phyloP scores from a whole-genome alignment of 2,329 filamentous ascomycete genomes.

The Thielaviopsis cerberus region DNA sequence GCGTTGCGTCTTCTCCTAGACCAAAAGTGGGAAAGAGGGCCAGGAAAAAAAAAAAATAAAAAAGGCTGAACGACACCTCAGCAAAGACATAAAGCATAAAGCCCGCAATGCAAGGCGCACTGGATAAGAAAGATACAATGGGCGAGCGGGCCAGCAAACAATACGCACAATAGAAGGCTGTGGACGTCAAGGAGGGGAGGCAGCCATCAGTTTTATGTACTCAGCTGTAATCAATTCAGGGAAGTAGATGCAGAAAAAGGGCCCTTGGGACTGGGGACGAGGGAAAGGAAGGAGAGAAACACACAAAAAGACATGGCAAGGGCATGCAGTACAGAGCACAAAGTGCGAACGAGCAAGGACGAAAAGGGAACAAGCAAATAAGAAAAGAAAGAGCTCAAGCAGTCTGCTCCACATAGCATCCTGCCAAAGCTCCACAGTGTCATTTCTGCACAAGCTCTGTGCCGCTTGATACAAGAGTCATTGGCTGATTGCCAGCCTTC shows the following conservation, averaged over 20 bases:
- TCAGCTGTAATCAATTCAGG: too few relatives aligned
- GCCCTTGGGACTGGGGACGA: neutral
- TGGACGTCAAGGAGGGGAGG: neutral
- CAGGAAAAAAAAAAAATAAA: neutral
- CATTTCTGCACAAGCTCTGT: neutral
- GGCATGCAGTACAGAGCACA: too few relatives aligned
- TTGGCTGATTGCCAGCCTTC: neutral
- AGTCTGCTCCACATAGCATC: neutral
- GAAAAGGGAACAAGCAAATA: neutral
- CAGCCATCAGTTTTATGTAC: neutral
- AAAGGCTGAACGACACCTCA: neutral
- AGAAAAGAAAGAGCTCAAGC: neutral
- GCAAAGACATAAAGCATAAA: neutral
- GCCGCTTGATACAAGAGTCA: neutral
- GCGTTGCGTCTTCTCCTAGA: too few relatives aligned
- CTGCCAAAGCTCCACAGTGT: neutral
- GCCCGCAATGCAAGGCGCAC: neutral
- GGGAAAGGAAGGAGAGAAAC: neutral
- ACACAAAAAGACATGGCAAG: neutral
- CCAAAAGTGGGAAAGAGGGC: too few relatives aligned
- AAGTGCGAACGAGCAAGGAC: neutral
- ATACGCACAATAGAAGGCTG: neutral
- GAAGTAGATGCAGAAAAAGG: neutral
- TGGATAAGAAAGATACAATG: neutral
- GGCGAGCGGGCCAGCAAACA: too few relatives aligned